phyloP scores from a whole-genome alignment of 2,329 filamentous ascomycete genomes.

The Aspergillus thermomutatus region DNA sequence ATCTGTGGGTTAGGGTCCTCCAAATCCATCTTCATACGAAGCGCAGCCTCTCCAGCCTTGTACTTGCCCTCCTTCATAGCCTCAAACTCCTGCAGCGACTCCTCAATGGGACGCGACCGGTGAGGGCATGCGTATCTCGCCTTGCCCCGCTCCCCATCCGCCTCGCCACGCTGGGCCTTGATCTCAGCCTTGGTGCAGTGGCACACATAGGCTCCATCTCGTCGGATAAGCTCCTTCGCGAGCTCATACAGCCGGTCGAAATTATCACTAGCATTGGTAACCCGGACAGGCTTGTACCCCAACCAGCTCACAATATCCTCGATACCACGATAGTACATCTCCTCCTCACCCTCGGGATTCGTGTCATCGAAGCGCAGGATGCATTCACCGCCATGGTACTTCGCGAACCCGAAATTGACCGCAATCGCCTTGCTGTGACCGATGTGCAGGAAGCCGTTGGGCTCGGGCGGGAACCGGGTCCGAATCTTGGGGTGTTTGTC shows the following conservation, averaged over 20 bases:
- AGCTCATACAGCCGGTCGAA: slow-evolving; percentile 85
- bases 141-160: slow-evolving; percentile 60
- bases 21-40: slow-evolving; percentile 91
- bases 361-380: slow-evolving; percentile 88
- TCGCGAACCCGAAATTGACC: slow-evolving; percentile 93
- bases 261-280: slow-evolving; percentile 88
- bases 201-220: slow-evolving; percentile 75
- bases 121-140: slow-evolving; percentile 78
- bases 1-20: slow-evolving; percentile 84
- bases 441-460: slow-evolving; percentile 91
- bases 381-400: slow-evolving; percentile 73
- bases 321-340: slow-evolving; percentile 85
- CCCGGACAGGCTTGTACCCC: slow-evolving; percentile 69
- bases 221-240: slow-evolving; percentile 76
- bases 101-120: slow-evolving; percentile 68
- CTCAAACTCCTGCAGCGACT: slow-evolving; percentile 56
- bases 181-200: slow-evolving; percentile 78
- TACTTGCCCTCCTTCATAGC: slow-evolving; percentile 82
- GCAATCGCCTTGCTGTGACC: slow-evolving; percentile 95
- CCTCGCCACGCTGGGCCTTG: slow-evolving; percentile 80
- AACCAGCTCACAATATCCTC: slow-evolving; percentile 85
- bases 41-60: slow-evolving; percentile 73
- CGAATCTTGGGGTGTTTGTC: slow-evolving; percentile 39
- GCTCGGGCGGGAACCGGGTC: slow-evolving; percentile 78
- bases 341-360: slow-evolving; percentile 89